Evolutionary conservation across 73 alveolate species (phyloP).

Genomic region (Paramecium caudatum): DNA sequence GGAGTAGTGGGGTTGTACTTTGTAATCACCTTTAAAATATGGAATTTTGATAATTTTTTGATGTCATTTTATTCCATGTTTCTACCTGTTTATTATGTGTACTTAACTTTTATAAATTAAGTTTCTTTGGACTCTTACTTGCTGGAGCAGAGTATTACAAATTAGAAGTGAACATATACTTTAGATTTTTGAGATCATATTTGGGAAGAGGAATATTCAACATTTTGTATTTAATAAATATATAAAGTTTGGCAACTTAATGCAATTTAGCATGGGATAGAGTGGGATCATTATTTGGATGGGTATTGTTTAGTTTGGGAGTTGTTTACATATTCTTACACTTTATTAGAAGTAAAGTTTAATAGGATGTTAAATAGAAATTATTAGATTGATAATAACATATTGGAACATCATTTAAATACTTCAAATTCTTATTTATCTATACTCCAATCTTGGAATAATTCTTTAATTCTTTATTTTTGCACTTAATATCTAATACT

Average conservation of each 20-base stretch:
- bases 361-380: slow-evolving; percentile 31
- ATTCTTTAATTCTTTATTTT: slow-evolving; percentile 8
- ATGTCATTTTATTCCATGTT: slow-evolving; percentile 67
- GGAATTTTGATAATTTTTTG: not conserved
- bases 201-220: slow-evolving; percentile 65
- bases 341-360: slow-evolving; percentile 7
- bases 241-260: slow-evolving; percentile 24
- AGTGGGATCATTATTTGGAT: not conserved
- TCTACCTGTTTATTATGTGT: slow-evolving; percentile 54
- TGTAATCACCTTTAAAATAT: slow-evolving; percentile 9
- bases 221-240: slow-evolving; percentile 27
- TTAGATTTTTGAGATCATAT: slow-evolving; percentile 61
- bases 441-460: slow-evolving; percentile 41
- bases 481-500: not conserved
- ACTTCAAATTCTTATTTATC: not conserved
- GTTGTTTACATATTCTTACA: slow-evolving; percentile 35
- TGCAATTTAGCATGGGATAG: not conserved
- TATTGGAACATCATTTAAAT: slow-evolving; percentile 21
- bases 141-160: slow-evolving; percentile 32
- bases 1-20: slow-evolving; percentile 12
- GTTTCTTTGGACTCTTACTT: slow-evolving; percentile 28
- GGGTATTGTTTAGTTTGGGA: not conserved
- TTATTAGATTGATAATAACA: slow-evolving; percentile 34
- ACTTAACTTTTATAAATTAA: not conserved
- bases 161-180: slow-evolving; percentile 7